phyloP scores from a whole-genome alignment of 2,329 filamentous ascomycete genomes.

The Sphaerostilbella broomeana region DNA sequence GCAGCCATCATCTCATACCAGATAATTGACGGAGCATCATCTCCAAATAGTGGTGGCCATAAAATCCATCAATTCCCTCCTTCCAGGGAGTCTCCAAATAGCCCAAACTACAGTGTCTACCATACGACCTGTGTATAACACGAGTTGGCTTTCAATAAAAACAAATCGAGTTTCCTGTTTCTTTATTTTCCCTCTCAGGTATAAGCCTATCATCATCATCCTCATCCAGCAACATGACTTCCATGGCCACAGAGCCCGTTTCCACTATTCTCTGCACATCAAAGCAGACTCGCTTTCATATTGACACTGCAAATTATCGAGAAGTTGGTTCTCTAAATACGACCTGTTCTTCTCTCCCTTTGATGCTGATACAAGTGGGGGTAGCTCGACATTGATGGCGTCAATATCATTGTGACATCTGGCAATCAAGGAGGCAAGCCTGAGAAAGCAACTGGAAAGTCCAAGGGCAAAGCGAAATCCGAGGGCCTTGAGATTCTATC shows the following conservation, averaged over 20 bases:
- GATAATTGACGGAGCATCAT: no score
- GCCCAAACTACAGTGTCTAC: no score
- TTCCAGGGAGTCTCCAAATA: no score
- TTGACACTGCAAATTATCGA: conserved; percentile 45
- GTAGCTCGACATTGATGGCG: conserved; percentile 63
- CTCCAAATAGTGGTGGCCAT: no score
- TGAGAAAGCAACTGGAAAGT: conserved; percentile 37
- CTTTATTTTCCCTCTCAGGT: no score
- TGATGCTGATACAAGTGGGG: neutral
- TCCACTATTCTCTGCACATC: conserved; percentile 55
- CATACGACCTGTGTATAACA: no score
- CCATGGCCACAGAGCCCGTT: conserved; percentile 43
- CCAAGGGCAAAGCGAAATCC: conserved; percentile 39
- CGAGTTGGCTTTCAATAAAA: no score
- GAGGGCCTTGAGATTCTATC: conserved; percentile 60
- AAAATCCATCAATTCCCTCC: no score
- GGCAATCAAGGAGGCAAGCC: conserved; percentile 21
- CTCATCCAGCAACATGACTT: conserved; percentile 36
- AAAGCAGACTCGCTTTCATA: conserved; percentile 62
- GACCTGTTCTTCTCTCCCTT: no score
- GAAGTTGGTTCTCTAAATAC: conserved; percentile 44
- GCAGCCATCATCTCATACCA: no score
- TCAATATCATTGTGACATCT: conserved; percentile 60
- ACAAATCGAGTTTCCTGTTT: no score
- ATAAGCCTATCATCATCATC: no score